phyloP scores from a whole-genome alignment of 164 flowering plant species.

The Saururus chinensis region DNA sequence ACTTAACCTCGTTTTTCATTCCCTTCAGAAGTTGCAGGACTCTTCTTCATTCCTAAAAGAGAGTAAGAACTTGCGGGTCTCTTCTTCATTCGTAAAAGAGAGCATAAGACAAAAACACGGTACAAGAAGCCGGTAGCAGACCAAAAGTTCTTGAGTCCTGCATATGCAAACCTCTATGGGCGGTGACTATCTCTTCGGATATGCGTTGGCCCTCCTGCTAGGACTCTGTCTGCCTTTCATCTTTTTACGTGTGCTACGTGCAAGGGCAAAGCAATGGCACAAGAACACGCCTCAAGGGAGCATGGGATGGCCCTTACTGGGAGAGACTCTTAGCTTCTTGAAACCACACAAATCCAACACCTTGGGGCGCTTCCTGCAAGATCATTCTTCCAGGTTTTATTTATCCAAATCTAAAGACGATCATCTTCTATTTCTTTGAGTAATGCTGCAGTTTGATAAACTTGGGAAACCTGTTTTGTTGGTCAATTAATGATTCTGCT shows the following conservation, averaged over 20 bases:
- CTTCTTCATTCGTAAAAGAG: no score
- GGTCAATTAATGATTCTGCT: no score
- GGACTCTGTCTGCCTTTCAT: conserved; percentile 16
- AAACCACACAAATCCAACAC: conserved; percentile 63
- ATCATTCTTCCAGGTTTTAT: conserved; percentile 50
- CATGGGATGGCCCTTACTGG: conserved; percentile 71
- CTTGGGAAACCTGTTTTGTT: no score
- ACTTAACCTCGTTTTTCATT: no score
- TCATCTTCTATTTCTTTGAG: no score
- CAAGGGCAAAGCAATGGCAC: conserved; percentile 12
- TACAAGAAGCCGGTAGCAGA: neutral
- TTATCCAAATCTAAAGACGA: no score
- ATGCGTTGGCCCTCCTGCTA: conserved; percentile 14
- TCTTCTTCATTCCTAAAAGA: no score
- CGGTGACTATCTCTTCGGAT: conserved; percentile 3
- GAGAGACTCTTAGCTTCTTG: conserved; percentile 58
- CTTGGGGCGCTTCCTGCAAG: conserved; percentile 43
- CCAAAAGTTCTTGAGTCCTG: neutral
- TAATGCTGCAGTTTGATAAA: no score
- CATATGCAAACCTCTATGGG: neutral
- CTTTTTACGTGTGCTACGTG: conserved; percentile 9
- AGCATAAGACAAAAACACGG: neutral
- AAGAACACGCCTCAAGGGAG: conserved; percentile 41
- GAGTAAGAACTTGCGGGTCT: no score
- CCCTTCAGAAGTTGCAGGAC: no score